Evolutionary conservation across 2,329 filamentous ascomycete species (phyloP).

Genomic region (Scopulariopsis brevicaulis): DNA sequence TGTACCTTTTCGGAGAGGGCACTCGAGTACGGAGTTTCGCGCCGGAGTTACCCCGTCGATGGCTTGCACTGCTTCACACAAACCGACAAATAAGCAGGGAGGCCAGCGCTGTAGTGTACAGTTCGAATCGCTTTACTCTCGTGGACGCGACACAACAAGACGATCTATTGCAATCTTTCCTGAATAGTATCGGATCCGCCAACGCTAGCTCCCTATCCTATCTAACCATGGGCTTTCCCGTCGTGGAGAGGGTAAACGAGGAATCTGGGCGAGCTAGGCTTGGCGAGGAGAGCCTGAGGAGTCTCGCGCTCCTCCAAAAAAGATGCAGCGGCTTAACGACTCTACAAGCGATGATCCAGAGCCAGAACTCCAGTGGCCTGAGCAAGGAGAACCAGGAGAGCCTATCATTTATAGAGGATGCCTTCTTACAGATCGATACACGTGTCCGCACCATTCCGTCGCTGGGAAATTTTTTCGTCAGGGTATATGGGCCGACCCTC

Average conservation of each 20-base stretch:
- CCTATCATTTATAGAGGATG: conserved; percentile 7
- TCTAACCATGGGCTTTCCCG: conserved; percentile 7
- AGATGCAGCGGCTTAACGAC: conserved; percentile 6
- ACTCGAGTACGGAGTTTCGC: conserved; percentile 3
- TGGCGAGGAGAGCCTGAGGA: background rate
- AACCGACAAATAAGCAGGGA: conserved; percentile 7
- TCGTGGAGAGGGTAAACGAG: background rate
- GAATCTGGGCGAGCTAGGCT: background rate
- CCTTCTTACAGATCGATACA: conserved; percentile 7
- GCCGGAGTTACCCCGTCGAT: conserved; percentile 5
- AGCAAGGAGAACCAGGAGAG: conserved; percentile 2
- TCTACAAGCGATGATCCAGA: conserved; percentile 5
- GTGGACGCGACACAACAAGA: background rate
- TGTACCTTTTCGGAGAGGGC: background rate
- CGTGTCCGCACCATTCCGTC: conserved; percentile 7
- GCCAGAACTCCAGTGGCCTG: conserved; percentile 4
- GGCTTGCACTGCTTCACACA: conserved; percentile 6
- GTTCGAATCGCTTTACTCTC: background rate
- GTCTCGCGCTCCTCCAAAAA: conserved; percentile 4
- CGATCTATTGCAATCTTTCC: conserved; percentile 1
- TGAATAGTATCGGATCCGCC: conserved; percentile 5
- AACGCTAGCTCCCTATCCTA: conserved; percentile 6
- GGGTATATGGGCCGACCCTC: conserved; percentile 2
- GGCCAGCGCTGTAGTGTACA: conserved; percentile 6
- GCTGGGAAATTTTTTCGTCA: conserved; percentile 7